These are phyloP conservation scores for Aureobasidium pullulans DNA, from an alignment of 2,329 filamentous ascomycete genomes.

Conservation along the genomic window DNA sequence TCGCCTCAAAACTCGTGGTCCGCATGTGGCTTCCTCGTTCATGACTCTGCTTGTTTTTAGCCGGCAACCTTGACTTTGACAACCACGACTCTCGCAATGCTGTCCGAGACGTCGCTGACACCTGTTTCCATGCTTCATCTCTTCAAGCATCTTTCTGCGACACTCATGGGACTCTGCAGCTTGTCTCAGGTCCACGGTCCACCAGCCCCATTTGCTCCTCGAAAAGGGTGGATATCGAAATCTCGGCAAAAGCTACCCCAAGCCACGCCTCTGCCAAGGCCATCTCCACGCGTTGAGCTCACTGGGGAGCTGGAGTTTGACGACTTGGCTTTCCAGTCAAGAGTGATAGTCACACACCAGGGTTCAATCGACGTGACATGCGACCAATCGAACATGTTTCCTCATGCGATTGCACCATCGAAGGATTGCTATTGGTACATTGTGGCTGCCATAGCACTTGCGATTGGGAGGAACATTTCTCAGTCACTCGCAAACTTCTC, in stretches of 20 bases:
- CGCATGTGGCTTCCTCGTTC: slow-evolving; percentile 2
- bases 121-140: not conserved
- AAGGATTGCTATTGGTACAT: not conserved
- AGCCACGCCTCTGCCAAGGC: not conserved
- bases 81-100: not conserved
- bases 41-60: not conserved
- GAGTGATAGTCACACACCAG: not conserved
- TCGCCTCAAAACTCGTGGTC: not conserved
- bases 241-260: slow-evolving; percentile 2
- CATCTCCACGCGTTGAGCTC: not conserved
- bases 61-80: not conserved
- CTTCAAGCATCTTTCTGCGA: not conserved
- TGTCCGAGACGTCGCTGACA: not conserved
- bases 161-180: not conserved
- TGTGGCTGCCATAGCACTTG: not conserved
- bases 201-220: not conserved
- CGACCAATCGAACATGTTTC: not conserved
- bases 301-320: not conserved
- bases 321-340: not conserved
- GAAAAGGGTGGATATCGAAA: slow-evolving; percentile 8
- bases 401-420: not conserved
- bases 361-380: not conserved
- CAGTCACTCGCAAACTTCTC: not conserved
- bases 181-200: not conserved
- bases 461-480: not conserved